Base-by-base conservation (phyloP, 2,329 filamentous ascomycete species). In the Fusarium sp. region DNA sequence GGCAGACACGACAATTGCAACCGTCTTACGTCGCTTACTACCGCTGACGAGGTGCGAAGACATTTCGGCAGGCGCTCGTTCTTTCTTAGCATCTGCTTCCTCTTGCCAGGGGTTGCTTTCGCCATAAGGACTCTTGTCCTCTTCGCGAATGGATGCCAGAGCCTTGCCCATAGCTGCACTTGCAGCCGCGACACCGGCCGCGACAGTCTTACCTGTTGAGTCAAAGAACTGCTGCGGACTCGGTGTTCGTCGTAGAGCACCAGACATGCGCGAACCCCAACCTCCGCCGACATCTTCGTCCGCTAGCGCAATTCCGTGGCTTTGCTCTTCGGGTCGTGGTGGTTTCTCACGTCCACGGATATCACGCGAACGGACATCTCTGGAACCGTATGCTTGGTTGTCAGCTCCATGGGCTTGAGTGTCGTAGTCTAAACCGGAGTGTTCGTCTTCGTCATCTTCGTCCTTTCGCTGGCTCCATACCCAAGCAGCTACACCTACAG, bases 31-130 rank as follows among this genome's bases (percentile, higher is more conserved):
- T 68, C 82, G 83, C 70, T 80, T 85, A 47, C 75, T 84, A 46
- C 75, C 58, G 46, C 74, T 68, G 66, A 72, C 60, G 54, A 74
- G 55, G 56, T 73, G 68, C 33, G 78, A 66, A 32, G 74, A 60
- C 31, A 58, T 63, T 38, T 57, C 49, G 44, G 53, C 44, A 38
- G 68, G 65, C 39, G 72, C 65, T 49, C 78, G 79, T 50, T 82
- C 79, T 66, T 79, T 79, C 71, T 89, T 86, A 44, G 89, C 84
- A 68, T 91, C 89, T 19, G 89, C 91, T 77, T 97, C 93, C 75
- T 97, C 93, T 13, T 90, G 93, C 94, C 94, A 97, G 48, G 92
- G 88, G 73, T 92, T 90, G 76, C 95, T 92, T 74, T 97, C 94
- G 63, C 87, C 88, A 73, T 90, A 95, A 47, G 89, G 89, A 72